Evolutionary conservation across 148 eudicot species (phyloP), one percentile per base, ranked within the genome.

Genomic region (Chenopodium album): DNA sequence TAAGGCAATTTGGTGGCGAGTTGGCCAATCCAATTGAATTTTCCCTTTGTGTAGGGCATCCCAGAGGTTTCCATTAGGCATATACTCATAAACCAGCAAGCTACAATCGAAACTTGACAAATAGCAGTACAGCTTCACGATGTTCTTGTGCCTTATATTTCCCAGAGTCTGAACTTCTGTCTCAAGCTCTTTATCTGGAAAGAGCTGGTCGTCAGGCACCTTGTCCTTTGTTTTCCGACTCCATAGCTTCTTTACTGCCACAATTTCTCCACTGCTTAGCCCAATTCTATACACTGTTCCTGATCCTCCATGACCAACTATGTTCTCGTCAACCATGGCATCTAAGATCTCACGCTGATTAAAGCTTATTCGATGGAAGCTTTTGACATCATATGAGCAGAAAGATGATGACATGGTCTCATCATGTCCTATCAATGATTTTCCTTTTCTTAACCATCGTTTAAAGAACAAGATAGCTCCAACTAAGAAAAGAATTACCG

Each of bases 51-150:
- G 99, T 79, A 96, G 92, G 37, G 98, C 92, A 85, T 96, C 97
- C 98, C 99, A 96, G 11, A 96, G 97, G 76, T 92, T 94, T 31
- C 99, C 99, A 60, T 96, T 96, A 48, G 91, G 89, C 99, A 94
- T 94, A 87, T 90, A 94, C 84, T 96, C 99, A 59, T 96, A 96
- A 83, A 96, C 95, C 88, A 96, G 78, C 89, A 96, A 87, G 78
- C 87, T 91, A 67, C 88, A 88, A 79, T 90, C 93, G 79, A 85
- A 73, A 71, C 95, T 88, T 11, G 98, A 87, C 79, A 91, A 88
- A 59, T 88, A 96, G 81, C 98, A 86, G 83, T 89, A 96, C 71
- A 96, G 86, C 83, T 96, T 96, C 73, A 96, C 95, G 7, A 96
- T 96, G 86, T 92, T 96, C 86, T 94, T 94, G 92, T 96, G 99